Base-by-base conservation (phyloP, 129 eudicot genomes). In the Arctium lappa region DNA sequence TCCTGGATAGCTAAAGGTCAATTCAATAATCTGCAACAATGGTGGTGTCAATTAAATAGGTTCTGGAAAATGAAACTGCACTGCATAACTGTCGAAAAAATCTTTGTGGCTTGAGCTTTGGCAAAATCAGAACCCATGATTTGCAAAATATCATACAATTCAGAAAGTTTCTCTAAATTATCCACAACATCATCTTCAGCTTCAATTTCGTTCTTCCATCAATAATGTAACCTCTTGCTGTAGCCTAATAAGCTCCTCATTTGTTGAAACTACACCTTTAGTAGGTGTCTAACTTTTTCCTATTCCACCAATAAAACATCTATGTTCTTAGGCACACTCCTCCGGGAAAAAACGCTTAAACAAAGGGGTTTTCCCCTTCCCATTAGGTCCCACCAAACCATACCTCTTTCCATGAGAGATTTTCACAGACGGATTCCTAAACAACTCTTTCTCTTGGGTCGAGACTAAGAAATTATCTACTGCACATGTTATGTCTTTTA, bases 391-490 rank as follows among this genome's bases (percentile, higher is more conserved):
- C 42, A 91, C 89, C 72, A 91, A 76, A 9, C 97, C 93, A 69
- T 91, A 91, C 68, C 93, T 88, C 85, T 89, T 90, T 46, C 97
- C 97, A 80, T 89, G 97, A 74, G 97, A 89, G 66, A 91, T 91
- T 79, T 89, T 89, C 12, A 88, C 90, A 0, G 91, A 72, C 27
- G 93, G 70, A 85, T 91, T 91, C 87, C 88, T 22, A 22, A 92
- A 46, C 46, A 92, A 89, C 75, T 92, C 97, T 50, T 90, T 92
- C 3, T 94, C 97, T 0, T 91, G 89, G 81, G 91, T 94, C 9
- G 94, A 81, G 1, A 89, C 97, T 13, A 93, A 89, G 74, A 92
- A 92, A 53, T 92, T 90, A 7, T 92, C 97, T 6, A 92, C 77
- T 1, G 27, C 27, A 22, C 27, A 22, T 22, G 94, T 86, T n/a